Conservation (phyloP, 139 green algal genomes). For the Micromonas pusilla region DNA sequence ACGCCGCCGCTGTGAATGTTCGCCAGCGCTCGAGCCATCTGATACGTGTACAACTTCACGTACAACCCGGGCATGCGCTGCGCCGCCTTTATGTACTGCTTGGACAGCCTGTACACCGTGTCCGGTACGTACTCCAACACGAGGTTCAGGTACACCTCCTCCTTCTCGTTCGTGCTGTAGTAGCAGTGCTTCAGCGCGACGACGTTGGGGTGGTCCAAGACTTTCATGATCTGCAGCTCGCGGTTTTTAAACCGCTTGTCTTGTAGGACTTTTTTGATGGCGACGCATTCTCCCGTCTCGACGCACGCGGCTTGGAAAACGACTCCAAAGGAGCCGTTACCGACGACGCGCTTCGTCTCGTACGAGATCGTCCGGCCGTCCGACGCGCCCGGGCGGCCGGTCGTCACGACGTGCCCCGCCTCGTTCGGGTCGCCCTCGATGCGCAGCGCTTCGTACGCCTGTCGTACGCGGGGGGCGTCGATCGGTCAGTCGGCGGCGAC, state of each 20-base stretch:
- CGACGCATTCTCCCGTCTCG: slow-evolving; percentile 90
- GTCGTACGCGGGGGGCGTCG: no score
- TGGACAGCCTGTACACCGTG: slow-evolving; percentile 92
- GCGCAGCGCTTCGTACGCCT: slow-evolving; percentile 10
- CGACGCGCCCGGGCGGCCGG: background rate
- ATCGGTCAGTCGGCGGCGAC: no score
- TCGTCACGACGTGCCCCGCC: slow-evolving; percentile 23
- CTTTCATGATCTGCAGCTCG: slow-evolving; percentile 95
- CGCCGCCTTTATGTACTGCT: slow-evolving; percentile 89
- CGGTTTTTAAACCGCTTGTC: slow-evolving; percentile 99
- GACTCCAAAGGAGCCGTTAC: slow-evolving; percentile 96
- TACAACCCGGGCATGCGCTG: slow-evolving; percentile 88
- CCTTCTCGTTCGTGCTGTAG: slow-evolving; percentile 62
- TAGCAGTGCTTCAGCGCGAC: slow-evolving; percentile 96
- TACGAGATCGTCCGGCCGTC: slow-evolving; percentile 62
- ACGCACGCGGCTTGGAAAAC: slow-evolving; percentile 83
- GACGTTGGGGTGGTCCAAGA: slow-evolving; percentile 94
- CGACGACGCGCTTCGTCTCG: slow-evolving; percentile 82
- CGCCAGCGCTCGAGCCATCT: slow-evolving; percentile 53
- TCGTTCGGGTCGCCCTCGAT: slow-evolving; percentile 32
- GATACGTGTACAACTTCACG: slow-evolving; percentile 97
- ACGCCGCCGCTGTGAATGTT: slow-evolving; percentile 45
- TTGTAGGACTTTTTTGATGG: slow-evolving; percentile 99
- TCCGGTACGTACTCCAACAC: slow-evolving; percentile 98
- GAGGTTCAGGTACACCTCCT: slow-evolving; percentile 93